Conservation (phyloP, 768 basidiomycete species). For the Calocybe gangraenosa region DNA sequence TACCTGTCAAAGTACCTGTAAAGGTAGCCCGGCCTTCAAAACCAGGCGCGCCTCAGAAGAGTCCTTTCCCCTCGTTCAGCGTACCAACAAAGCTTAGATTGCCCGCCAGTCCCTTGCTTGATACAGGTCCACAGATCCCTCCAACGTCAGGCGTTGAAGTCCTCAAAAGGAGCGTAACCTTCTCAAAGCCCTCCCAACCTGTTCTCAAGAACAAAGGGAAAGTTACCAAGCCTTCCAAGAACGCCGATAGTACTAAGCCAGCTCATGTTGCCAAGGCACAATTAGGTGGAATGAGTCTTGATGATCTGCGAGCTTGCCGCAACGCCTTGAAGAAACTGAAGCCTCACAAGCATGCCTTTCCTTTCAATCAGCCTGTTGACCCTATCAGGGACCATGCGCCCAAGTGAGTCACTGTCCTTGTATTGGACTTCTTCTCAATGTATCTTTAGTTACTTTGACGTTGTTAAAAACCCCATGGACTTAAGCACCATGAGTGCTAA, state of each 20-base stretch:
- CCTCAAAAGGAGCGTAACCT: slow-evolving; percentile 31
- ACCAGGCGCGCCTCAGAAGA: slow-evolving; percentile 34
- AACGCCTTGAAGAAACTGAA: slow-evolving; percentile 79
- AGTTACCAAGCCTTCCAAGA: slow-evolving; percentile 19
- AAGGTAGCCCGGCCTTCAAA: slow-evolving; percentile 40
- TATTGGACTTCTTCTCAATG: slow-evolving; percentile 10
- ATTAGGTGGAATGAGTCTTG: slow-evolving; percentile 67
- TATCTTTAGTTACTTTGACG: slow-evolving; percentile 71
- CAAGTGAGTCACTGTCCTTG: slow-evolving; percentile 48
- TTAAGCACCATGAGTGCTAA: slow-evolving; percentile 85
- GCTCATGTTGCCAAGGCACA: slow-evolving; percentile 66
- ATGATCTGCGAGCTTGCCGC: slow-evolving; percentile 72
- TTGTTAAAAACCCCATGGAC: slow-evolving; percentile 95
- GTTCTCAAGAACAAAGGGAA: slow-evolving; percentile 28
- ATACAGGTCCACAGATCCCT: slow-evolving; percentile 20
- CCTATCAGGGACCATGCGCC: slow-evolving; percentile 90
- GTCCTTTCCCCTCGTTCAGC: slow-evolving; percentile 33
- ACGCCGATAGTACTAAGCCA: slow-evolving; percentile 29
- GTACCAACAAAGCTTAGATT: slow-evolving; percentile 59
- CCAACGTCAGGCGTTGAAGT: slow-evolving; percentile 28
- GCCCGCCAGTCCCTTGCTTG: slow-evolving; percentile 31
- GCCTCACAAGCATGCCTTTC: slow-evolving; percentile 62
- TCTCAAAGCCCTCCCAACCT: slow-evolving; percentile 29
- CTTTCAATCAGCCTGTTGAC: slow-evolving; percentile 92
- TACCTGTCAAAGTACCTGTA: slow-evolving; percentile 45